phyloP scores from a whole-genome alignment of 495 filamentous ascomycete species.

The Evernia prunastri region DNA sequence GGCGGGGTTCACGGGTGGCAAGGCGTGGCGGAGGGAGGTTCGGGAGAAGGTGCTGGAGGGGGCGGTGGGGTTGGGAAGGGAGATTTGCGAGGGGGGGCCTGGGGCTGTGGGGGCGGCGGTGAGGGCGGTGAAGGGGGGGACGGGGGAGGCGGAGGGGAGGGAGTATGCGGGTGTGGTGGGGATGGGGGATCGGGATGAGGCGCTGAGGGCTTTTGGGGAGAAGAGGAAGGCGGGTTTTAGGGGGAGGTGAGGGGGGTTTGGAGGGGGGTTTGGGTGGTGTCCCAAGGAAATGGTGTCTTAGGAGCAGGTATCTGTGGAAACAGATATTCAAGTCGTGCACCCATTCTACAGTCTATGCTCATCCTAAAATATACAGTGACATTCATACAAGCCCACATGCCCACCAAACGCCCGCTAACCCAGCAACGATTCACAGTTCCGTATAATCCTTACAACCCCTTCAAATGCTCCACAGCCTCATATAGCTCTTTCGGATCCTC shows the following conservation, averaged over 20 bases:
- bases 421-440: not conserved
- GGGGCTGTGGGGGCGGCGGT: constrained; percentile 72
- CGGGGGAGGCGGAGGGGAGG: constrained; percentile 63
- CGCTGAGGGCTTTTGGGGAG: constrained; percentile 35
- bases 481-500: constrained; percentile 62
- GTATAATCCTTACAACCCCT: constrained; percentile 11
- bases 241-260: constrained; percentile 9
- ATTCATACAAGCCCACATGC: not conserved
- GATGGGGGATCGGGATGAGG: constrained; percentile 38
- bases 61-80: constrained; percentile 67
- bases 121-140: constrained; percentile 45
- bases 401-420: not conserved
- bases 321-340: not conserved
- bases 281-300: not conserved
- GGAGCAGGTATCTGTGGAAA: not conserved
- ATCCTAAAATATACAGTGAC: not conserved
- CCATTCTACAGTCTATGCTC: not conserved
- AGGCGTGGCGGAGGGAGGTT: constrained; percentile 41
- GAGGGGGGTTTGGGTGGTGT: not conserved
- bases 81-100: constrained; percentile 84
- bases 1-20: constrained; percentile 22
- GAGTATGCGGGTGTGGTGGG: constrained; percentile 74
- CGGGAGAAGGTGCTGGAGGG: constrained; percentile 60
- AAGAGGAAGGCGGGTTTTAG: constrained; percentile 25
- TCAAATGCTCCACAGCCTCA: constrained; percentile 41